Evolutionary conservation across 768 basidiomycete genomes (phyloP).

Genomic region (Trametes meyenii): DNA sequence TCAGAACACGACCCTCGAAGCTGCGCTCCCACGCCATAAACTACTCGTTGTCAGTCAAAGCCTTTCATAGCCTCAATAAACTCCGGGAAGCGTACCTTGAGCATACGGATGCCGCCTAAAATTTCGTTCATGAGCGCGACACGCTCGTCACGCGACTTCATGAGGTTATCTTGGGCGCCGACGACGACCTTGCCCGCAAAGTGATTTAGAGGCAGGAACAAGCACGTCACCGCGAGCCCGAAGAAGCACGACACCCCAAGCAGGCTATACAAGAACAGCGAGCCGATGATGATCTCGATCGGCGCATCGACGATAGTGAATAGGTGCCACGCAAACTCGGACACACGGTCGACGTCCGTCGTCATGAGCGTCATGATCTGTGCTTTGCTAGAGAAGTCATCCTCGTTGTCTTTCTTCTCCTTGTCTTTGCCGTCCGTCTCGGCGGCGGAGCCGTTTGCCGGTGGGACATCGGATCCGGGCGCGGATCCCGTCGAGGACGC

Average conservation of each 20-base stretch:
- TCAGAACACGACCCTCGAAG: constrained; percentile 76
- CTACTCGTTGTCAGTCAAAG: constrained; percentile 37
- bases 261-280: constrained; percentile 73
- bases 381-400: constrained; percentile 58
- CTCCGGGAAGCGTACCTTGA: not conserved
- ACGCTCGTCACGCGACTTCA: constrained; percentile 91
- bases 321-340: constrained; percentile 81
- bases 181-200: constrained; percentile 81
- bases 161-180: constrained; percentile 77
- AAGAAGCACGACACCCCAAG: constrained; percentile 78
- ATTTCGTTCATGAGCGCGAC: constrained; percentile 91
- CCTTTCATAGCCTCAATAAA: too few relatives aligned
- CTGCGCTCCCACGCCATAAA: constrained; percentile 97
- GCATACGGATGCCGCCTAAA: constrained; percentile 20
- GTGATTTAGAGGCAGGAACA: constrained; percentile 76
- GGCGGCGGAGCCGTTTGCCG: constrained; percentile 9
- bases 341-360: constrained; percentile 88
- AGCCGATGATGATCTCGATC: constrained; percentile 75
- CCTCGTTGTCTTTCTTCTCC: constrained; percentile 62
- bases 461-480: constrained; percentile 22
- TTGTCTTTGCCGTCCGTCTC: constrained; percentile 46
- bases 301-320: constrained; percentile 78
- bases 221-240: constrained; percentile 75
- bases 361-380: constrained; percentile 97
- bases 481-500: constrained; percentile 58